These are phyloP conservation scores for Eucalyptus sp. DNA, from an alignment of 345 rosid species.

Conservation along the genomic window DNA sequence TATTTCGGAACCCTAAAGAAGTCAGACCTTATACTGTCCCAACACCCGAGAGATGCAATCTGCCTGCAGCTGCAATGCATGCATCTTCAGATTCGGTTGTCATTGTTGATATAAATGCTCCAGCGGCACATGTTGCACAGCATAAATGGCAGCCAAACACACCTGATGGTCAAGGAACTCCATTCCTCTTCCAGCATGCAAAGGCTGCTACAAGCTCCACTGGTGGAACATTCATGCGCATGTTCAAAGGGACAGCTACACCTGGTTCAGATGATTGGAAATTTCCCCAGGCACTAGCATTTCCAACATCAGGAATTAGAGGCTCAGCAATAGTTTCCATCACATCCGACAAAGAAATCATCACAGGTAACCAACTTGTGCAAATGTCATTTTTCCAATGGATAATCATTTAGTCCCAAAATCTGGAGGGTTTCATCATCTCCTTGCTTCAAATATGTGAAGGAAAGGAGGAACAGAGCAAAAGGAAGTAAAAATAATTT, in stretches of 20 bases:
- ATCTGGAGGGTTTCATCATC: neutral
- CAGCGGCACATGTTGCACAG: conserved; percentile 83
- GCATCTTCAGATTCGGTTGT: conserved; percentile 78
- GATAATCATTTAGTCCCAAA: neutral
- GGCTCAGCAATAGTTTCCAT: conserved; percentile 71
- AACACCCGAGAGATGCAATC: conserved; percentile 82
- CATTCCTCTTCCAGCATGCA: conserved; percentile 92
- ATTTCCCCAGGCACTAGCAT: conserved; percentile 89
- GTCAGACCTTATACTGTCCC: conserved; percentile 71
- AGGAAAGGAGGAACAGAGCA: neutral
- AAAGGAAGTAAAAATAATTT: neutral
- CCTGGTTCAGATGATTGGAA: conserved; percentile 60
- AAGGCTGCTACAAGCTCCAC: conserved; percentile 50
- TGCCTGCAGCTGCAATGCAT: conserved; percentile 89
- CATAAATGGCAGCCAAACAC: conserved; percentile 99
- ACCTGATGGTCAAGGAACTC: conserved; percentile 89
- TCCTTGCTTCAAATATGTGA: neutral
- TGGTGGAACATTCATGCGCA: conserved; percentile 73
- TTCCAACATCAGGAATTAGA: conserved; percentile 77
- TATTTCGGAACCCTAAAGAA: conserved; percentile 83
- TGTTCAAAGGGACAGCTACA: conserved; percentile 72
- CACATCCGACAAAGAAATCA: conserved; percentile 68
- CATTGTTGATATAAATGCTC: conserved; percentile 74
- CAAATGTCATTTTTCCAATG: neutral
- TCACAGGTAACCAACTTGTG: conserved; percentile 50